Evolutionary conservation across 2,329 filamentous ascomycete genomes (phyloP).

Genomic region (Calycina herbarum): DNA sequence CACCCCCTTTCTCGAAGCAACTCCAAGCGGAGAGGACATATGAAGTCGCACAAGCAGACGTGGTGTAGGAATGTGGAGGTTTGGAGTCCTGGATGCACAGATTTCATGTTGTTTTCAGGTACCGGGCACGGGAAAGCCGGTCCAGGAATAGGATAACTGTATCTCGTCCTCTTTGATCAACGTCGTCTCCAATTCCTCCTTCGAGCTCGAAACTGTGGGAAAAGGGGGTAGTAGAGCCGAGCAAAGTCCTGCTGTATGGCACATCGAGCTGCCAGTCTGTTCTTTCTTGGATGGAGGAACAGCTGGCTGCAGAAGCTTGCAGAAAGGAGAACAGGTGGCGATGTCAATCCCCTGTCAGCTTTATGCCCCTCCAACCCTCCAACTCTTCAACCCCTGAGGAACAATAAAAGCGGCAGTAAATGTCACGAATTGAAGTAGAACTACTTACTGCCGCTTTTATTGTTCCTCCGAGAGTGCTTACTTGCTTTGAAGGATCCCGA

Average conservation of each 20-base stretch:
- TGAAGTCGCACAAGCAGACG: not conserved
- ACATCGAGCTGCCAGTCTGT: not conserved
- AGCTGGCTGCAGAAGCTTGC: not conserved
- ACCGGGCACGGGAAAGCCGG: slow-evolving; percentile 1
- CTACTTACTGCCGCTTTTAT: too few relatives aligned
- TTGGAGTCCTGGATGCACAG: not conserved
- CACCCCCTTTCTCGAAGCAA: not conserved
- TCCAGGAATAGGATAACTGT: not conserved
- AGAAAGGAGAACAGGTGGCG: slow-evolving; percentile 4
- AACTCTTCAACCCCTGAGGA: not conserved
- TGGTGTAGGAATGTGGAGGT: not conserved
- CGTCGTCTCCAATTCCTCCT: not conserved
- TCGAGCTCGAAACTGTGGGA: not conserved
- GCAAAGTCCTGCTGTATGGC: not conserved
- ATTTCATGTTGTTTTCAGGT: not conserved
- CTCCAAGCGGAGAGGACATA: slow-evolving; percentile 3
- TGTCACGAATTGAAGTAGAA: too few relatives aligned
- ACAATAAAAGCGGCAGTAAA: not conserved
- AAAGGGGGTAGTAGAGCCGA: not conserved
- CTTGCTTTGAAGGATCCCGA: slow-evolving; percentile 7
- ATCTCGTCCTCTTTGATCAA: not conserved
- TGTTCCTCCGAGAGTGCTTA: not conserved
- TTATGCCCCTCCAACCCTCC: not conserved
- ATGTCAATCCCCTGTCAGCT: slow-evolving; percentile 2
- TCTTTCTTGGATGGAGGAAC: not conserved